phyloP scores from a whole-genome alignment of 768 basidiomycete genomes.

The Russula dissimulans region DNA sequence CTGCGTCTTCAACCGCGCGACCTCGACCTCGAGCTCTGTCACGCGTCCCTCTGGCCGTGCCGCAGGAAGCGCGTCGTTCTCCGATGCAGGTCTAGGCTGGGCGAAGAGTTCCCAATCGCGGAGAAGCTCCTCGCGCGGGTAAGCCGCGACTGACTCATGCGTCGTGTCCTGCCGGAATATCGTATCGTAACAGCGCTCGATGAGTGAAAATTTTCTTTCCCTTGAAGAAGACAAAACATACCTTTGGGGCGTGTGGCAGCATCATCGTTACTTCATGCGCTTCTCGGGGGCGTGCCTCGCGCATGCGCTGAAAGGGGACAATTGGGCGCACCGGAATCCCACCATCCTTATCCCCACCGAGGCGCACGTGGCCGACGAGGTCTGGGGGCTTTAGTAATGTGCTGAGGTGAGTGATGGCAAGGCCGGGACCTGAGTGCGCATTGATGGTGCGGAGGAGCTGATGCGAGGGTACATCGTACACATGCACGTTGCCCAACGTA shows the following conservation, averaged over 20 bases:
- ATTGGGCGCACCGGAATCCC: conserved; percentile 58
- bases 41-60: conserved; percentile 45
- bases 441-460: conserved; percentile 79
- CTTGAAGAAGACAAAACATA: conserved; percentile 20
- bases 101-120: conserved; percentile 62
- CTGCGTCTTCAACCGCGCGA: conserved; percentile 54
- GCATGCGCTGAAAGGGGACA: conserved; percentile 62
- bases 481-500: conserved; percentile 54
- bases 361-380: conserved; percentile 68
- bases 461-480: conserved; percentile 86
- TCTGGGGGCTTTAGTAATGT: conserved; percentile 84
- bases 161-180: conserved; percentile 14
- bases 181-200: not conserved
- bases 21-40: conserved; percentile 62
- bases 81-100: conserved; percentile 30
- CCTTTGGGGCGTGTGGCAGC: conserved; percentile 40
- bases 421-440: conserved; percentile 50
- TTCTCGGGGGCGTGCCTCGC: conserved; percentile 56
- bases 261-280: conserved; percentile 62
- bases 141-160: conserved; percentile 26
- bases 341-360: conserved; percentile 38
- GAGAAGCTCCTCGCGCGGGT: conserved; percentile 46
- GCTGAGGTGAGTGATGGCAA: conserved; percentile 54
- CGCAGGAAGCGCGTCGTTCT: conserved; percentile 26
- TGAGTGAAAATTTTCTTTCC: not conserved